phyloP scores from a whole-genome alignment of 805 yeast genomes.

The Crinitomyces ghanaensis region DNA sequence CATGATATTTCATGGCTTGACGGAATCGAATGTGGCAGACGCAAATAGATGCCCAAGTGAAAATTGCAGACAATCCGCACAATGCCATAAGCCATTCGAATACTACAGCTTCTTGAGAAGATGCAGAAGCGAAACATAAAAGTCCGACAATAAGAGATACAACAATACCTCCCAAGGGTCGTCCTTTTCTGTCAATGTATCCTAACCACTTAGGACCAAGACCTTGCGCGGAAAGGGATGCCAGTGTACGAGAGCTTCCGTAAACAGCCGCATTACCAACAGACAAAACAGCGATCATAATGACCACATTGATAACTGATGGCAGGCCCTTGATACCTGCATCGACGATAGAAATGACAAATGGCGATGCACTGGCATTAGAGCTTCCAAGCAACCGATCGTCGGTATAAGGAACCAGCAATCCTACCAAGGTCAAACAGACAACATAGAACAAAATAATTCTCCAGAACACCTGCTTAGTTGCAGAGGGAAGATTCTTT shows the following conservation, averaged over 20 bases:
- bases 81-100: constrained; percentile 63
- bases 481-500: constrained; percentile 54
- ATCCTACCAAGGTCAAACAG: constrained; percentile 43
- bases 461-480: constrained; percentile 75
- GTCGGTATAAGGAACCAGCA: constrained; percentile 55
- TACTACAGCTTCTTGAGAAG: constrained; percentile 33
- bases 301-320: constrained; percentile 58
- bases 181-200: constrained; percentile 64
- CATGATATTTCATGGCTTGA: constrained; percentile 40
- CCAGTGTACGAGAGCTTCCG: constrained; percentile 58
- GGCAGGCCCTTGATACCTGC: constrained; percentile 61
- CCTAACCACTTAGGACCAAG: constrained; percentile 50
- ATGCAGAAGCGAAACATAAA: constrained; percentile 52
- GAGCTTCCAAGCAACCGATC: constrained; percentile 35
- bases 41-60: constrained; percentile 66
- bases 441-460: constrained; percentile 56
- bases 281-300: constrained; percentile 54
- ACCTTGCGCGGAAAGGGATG: constrained; percentile 55
- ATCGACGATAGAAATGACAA: constrained; percentile 57
- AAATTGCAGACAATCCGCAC: constrained; percentile 58
- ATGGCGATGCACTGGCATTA: constrained; percentile 63
- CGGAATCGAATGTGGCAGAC: constrained; percentile 56
- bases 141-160: constrained; percentile 39
- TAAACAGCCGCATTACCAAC: constrained; percentile 66
- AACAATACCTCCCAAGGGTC: constrained; percentile 61